Evolutionary conservation across 257 asterid genomes (phyloP), one percentile per base, ranked within the genome.

Genomic region (Solanum pimpinellifolium): DNA sequence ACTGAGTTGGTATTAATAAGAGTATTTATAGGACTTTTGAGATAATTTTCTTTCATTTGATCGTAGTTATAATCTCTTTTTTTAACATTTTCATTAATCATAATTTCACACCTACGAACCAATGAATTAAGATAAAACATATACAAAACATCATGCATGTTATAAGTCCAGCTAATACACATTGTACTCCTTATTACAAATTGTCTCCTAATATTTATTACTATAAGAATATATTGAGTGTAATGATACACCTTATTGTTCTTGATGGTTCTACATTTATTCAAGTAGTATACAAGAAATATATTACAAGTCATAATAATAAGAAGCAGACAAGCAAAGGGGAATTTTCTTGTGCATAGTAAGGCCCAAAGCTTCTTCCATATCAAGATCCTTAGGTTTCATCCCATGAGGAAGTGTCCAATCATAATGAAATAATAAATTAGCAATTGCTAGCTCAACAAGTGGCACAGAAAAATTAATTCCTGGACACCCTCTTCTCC

Each of bases 401-500:
- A 90, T 44, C 33, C 95, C 93, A 1, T 65, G 9, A 1, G 94
- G 94, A 49, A 93, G 91, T 81, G 83, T 59, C 93, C 92, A 92
- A 59, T 92, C 89, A 72, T 89, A 92, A 66, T 84, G 14, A 83
- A 56, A 86, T 15, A 92, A 66, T 74, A 92, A 91, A 87, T 92
- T 91, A 12, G 94, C 95, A 41, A 92, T 85, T 23, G 91, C 90
- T 11, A 91, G 86, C 80, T 93, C 93, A 89, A 92, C 88, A 76
- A 91, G 75, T 35, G 91, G 88, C 9, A 91, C 27, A 4, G 92
- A 69, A 35, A 91, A 91, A 52, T 84, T 83, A 2, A 92, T 92
- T n/a, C 92, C 93, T 11, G 95, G 95, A 83, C 96, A 93, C 7
- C 91, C 88, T 70, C 96, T 88, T 76, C 94, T 87, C 1, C 95